Evolutionary conservation across 2,329 filamentous ascomycete species (phyloP).

Genomic region (Emericellopsis atlantica): DNA sequence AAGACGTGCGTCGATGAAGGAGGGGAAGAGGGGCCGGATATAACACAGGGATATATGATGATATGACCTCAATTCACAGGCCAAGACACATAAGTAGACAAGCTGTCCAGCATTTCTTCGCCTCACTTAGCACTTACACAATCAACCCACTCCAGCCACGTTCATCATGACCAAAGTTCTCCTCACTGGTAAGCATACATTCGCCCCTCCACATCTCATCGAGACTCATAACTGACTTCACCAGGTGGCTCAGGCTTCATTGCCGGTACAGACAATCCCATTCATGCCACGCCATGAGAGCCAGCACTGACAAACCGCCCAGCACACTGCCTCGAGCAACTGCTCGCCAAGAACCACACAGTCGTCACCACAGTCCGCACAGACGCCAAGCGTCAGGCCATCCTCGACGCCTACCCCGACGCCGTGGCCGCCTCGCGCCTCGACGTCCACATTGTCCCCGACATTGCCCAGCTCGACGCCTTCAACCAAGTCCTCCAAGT

Average conservation of each 20-base stretch:
- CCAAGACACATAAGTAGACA: too few species aligned
- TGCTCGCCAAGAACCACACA: constrained; percentile 34
- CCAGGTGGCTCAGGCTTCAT: constrained; percentile 21
- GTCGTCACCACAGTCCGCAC: constrained; percentile 45
- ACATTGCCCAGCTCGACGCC: constrained; percentile 61
- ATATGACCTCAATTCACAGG: too few species aligned
- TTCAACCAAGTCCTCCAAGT: constrained; percentile 52
- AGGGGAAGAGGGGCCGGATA: too few species aligned
- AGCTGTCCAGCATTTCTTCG: too few species aligned
- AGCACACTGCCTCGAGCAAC: constrained; percentile 43
- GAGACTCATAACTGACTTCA: not conserved
- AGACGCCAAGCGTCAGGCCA: constrained; percentile 37
- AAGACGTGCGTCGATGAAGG: too few species aligned
- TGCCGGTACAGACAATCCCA: constrained; percentile 11
- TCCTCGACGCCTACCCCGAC: constrained; percentile 33
- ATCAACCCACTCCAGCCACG: too few species aligned
- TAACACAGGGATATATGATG: too few species aligned
- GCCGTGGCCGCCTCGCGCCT: constrained; percentile 25
- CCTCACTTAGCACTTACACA: too few species aligned
- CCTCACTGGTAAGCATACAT: constrained; percentile 13
- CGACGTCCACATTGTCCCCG: constrained; percentile 51
- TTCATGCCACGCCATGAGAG: not conserved
- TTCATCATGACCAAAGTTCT: constrained; percentile 16
- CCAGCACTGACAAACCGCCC: not conserved
- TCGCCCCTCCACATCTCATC: not conserved